A percentile compares a stretch with the other conserved stretches of the same genome.
phyloP scores from a whole-genome alignment of 495 filamentous ascomycete species.

The Daldinia loculata region DNA sequence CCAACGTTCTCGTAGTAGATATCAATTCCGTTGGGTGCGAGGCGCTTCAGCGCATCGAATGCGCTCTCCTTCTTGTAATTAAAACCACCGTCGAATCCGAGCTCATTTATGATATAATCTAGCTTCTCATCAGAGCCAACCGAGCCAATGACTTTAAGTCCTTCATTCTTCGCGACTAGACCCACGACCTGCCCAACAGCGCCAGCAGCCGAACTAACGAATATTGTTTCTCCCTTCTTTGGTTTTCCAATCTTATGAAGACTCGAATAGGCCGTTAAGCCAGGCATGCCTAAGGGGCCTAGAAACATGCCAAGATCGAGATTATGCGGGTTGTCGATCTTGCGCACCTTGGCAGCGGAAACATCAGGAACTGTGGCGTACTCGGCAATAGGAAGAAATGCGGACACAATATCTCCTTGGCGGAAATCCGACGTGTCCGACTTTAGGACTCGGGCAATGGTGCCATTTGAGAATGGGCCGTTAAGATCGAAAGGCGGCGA shows the following conservation, averaged over 20 bases:
- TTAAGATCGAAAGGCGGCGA: slow-evolving; percentile 63
- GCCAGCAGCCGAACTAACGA: slow-evolving; percentile 81
- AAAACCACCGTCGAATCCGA: slow-evolving; percentile 75
- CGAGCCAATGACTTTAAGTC: slow-evolving; percentile 80
- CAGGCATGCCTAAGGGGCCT: slow-evolving; percentile 87
- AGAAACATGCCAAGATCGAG: slow-evolving; percentile 71
- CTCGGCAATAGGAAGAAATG: slow-evolving; percentile 67
- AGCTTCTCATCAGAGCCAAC: slow-evolving; percentile 74
- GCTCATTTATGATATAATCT: slow-evolving; percentile 69
- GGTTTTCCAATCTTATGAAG: slow-evolving; percentile 86
- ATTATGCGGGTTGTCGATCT: slow-evolving; percentile 67
- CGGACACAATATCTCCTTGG: slow-evolving; percentile 73
- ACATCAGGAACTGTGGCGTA: slow-evolving; percentile 59
- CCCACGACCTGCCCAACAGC: slow-evolving; percentile 88
- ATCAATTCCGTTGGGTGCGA: slow-evolving; percentile 85
- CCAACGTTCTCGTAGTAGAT: slow-evolving; percentile 98
- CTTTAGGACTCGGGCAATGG: slow-evolving; percentile 71
- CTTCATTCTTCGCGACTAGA: slow-evolving; percentile 87
- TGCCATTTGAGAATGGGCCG: slow-evolving; percentile 64
- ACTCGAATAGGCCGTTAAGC: slow-evolving; percentile 81
- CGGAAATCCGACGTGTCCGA: slow-evolving; percentile 68
- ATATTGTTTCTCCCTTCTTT: slow-evolving; percentile 88
- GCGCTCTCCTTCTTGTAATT: slow-evolving; percentile 74
- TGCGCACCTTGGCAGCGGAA: slow-evolving; percentile 46
- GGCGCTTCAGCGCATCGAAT: slow-evolving; percentile 72